Conservation (phyloP, 805 yeast genomes). For the Wickerhamiella lipophila region DNA sequence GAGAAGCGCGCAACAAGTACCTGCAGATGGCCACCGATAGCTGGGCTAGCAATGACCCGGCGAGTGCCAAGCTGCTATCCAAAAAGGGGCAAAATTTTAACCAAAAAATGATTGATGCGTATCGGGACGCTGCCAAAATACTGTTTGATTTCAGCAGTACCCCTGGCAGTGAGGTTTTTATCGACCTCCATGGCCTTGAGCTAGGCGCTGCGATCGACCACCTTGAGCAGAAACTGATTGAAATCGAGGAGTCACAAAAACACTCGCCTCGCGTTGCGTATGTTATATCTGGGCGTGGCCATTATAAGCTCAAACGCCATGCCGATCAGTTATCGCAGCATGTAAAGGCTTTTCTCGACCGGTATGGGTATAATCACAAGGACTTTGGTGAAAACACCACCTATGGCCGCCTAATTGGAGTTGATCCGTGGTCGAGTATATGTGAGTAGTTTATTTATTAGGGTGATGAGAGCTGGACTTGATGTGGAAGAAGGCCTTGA, state of each 20-base stretch:
- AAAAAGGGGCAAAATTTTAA: slow-evolving; percentile 27
- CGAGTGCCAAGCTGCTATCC: slow-evolving; percentile 24
- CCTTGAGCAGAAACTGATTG: slow-evolving; percentile 21
- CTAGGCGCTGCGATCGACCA: slow-evolving; percentile 27
- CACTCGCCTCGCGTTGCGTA: slow-evolving; percentile 24
- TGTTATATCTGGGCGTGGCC: slow-evolving; percentile 28
- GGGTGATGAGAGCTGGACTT: too few relatives aligned
- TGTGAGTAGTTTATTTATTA: not conserved
- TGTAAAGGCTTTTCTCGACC: slow-evolving; percentile 27
- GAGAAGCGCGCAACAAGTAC: slow-evolving; percentile 27
- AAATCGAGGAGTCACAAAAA: slow-evolving; percentile 19
- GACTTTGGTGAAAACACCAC: slow-evolving; percentile 26
- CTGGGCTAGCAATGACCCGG: slow-evolving; percentile 27
- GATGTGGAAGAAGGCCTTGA: too few relatives aligned
- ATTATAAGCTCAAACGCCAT: slow-evolving; percentile 18
- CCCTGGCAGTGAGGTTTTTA: slow-evolving; percentile 23
- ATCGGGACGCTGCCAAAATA: slow-evolving; percentile 22
- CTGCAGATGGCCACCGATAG: slow-evolving; percentile 27
- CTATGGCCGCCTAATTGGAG: slow-evolving; percentile 32
- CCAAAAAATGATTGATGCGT: slow-evolving; percentile 22
- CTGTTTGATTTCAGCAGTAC: slow-evolving; percentile 21
- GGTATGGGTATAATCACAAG: slow-evolving; percentile 31
- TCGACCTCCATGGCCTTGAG: slow-evolving; percentile 30
- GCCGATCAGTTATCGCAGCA: slow-evolving; percentile 26
- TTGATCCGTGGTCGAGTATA: slow-evolving; percentile 31